Base-by-base conservation (phyloP, 208 protist species). In the Trypanosoma brucei region DNA sequence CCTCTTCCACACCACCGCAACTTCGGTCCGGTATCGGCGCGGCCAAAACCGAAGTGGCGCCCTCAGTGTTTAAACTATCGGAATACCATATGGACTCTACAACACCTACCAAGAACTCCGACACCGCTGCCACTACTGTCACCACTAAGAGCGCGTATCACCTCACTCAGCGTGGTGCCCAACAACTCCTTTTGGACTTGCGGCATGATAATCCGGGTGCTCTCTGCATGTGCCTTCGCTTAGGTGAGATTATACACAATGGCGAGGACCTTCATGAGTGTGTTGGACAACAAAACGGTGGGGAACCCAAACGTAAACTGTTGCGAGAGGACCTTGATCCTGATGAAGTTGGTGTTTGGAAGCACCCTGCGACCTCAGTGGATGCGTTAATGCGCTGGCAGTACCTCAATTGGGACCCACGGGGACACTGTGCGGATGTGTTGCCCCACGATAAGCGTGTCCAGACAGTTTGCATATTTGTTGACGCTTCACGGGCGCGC, bases 331-430 rank as follows among this genome's bases (percentile, higher is more conserved):
- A 91, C 2, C 67, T 91, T n/a, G 82, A 91, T 30, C 45, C 56
- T 13, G 83, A 91, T 55, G 74, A 78, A 40, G 60, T 59, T 4
- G 87, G 84, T 8, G 84, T 91, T 31, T 94, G 83, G 84, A 62
- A 61, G 33, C 40, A 51, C 7, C 59, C 31, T 30, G 62, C 70
- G 0, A 53, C 58, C 11, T 46, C 70, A 6, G 45, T 80, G 0
- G 55, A 65, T 36, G 70, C 68, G 5, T 66, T 93, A 33, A 70
- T 95, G 62, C 81, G 84, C 11, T 93, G 86, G 84, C 77, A 88
- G 46, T 92, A 92, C 70, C 70, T 66, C 49, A 76, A 74, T 9
- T 81, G 81, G 55, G 89, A 95, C 60, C 89, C 89, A 3, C 81
- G 89, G 22, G 86, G 86, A 31, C 89, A 95, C 69, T 79, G 59